Conservation (phyloP, 768 basidiomycete genomes). For the Leccinum subtestaceum region DNA sequence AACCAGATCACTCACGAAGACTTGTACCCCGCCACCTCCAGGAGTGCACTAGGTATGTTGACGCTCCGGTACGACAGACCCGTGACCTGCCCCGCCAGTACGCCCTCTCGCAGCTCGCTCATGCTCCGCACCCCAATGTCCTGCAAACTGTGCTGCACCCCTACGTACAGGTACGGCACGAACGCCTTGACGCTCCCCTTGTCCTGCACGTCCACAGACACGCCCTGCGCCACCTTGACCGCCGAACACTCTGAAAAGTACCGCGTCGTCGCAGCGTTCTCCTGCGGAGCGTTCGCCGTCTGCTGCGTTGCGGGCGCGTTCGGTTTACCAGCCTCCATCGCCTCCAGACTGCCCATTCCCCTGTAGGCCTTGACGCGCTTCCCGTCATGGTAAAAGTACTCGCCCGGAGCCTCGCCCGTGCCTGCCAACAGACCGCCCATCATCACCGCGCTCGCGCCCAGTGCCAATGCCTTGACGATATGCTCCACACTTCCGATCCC, state of each 20-base stretch:
- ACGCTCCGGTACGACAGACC: conserved; percentile 90
- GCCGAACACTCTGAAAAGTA: conserved; percentile 58
- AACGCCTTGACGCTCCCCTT: conserved; percentile 95
- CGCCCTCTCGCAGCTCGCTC: conserved; percentile 61
- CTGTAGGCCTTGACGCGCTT: conserved; percentile 99
- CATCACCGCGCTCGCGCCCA: conserved; percentile 97
- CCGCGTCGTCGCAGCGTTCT: conserved; percentile 94
- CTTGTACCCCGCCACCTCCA: conserved; percentile 96
- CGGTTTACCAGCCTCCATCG: conserved; percentile 79
- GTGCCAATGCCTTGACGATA: conserved; percentile 91
- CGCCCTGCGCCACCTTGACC: conserved; percentile 96
- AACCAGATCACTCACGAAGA: conserved; percentile 63
- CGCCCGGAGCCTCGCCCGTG: conserved; percentile 95
- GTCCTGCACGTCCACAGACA: conserved; percentile 95
- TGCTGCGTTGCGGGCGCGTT: conserved; percentile 34
- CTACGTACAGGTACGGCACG: conserved; percentile 78
- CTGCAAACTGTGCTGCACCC: conserved; percentile 92
- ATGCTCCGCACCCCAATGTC: conserved; percentile 82
- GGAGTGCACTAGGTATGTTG: conserved; percentile 85
- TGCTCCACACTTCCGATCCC: conserved; percentile 95
- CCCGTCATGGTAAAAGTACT: conserved; percentile 99
- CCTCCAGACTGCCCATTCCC: conserved; percentile 96
- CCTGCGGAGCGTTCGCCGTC: conserved; percentile 49
- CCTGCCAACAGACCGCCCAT: conserved; percentile 97
- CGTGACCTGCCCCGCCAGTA: conserved; percentile 55